Base-by-base conservation (phyloP, 495 filamentous ascomycete genomes). In the Lasiosphaeriaceae sp. region DNA sequence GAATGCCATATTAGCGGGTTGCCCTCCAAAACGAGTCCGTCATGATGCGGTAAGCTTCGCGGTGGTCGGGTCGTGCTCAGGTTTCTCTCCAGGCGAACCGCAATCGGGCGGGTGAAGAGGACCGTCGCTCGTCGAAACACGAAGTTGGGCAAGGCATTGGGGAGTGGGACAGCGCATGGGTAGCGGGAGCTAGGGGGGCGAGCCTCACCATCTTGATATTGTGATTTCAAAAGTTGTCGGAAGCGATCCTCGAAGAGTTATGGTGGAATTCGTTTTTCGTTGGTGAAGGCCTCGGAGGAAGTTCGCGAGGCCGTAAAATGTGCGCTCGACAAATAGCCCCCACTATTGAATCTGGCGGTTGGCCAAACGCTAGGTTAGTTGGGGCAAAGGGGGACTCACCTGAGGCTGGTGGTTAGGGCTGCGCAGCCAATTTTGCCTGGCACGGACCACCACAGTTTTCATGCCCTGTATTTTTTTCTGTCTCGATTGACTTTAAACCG, bases 181-280 rank as follows among this genome's bases (percentile, higher is more conserved):
- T 9, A 19, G 17, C 23, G 20, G 23, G 5, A 45, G 11, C 24
- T 3, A 46, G 31, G 37, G 41, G 19, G 45, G 48, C 47, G n/a
- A 57, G 60, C 66, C 77, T 60, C 70, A 82, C 79, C 79, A 82
- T 82, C 74, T 80, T 82, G 74, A 71, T 61, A 74, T 63, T 61
- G 63, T 63, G 54, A 66, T 59, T 69, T 55, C 61, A 65, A 64
- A 59, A 60, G 65, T 64, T 74, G 74, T 73, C 74, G 76, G 70
- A 37, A 37, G 69, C 76, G 77, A 80, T 80, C 76, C 77, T 80
- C 77, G 77, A 78, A 79, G 76, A 79, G 74, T 70, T 53, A 43
- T 60, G 55, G 58, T 26, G 54, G 49, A 31, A 19, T 44, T 22
- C 50, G 12, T 52, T 52, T 44, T 52, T 50, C 21, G 24, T 47